phyloP scores from a whole-genome alignment of 2,329 filamentous ascomycete species.

The Beauveria sp. region DNA sequence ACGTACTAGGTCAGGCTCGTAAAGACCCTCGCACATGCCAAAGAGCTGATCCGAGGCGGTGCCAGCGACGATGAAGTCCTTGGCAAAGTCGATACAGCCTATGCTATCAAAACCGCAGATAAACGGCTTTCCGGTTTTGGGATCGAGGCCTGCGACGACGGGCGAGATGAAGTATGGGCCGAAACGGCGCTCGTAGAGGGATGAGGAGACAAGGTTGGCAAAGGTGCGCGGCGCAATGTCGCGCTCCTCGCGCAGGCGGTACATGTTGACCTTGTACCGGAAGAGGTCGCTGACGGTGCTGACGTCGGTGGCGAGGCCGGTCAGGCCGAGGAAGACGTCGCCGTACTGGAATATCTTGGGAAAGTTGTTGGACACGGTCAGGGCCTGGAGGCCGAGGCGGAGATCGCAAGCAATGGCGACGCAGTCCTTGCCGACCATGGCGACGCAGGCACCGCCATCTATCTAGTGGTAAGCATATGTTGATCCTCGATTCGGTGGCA shows the following conservation, averaged over 20 bases:
- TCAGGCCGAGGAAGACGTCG: slow-evolving; percentile 90
- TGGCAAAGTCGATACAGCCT: slow-evolving; percentile 98
- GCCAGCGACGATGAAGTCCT: slow-evolving; percentile 97
- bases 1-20: slow-evolving; percentile 92
- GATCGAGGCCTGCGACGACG: slow-evolving; percentile 90
- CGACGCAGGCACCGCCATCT: slow-evolving; percentile 90
- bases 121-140: slow-evolving; percentile 89
- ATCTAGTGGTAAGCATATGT: slow-evolving; percentile 16
- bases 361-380: slow-evolving; percentile 99
- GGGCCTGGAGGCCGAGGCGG: slow-evolving; percentile 88
- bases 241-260: slow-evolving; percentile 95
- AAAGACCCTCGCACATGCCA: slow-evolving; percentile 95
- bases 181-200: slow-evolving; percentile 91
- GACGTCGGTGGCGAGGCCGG: slow-evolving; percentile 93
- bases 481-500: neutral
- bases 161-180: slow-evolving; percentile 95
- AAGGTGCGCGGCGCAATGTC: slow-evolving; percentile 91
- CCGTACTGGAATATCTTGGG: slow-evolving; percentile 99
- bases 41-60: slow-evolving; percentile 97
- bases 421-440: slow-evolving; percentile 99
- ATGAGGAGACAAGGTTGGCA: slow-evolving; percentile 87
- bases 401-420: slow-evolving; percentile 99
- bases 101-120: slow-evolving; percentile 99
- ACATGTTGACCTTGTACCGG: slow-evolving; percentile 99
- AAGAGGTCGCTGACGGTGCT: slow-evolving; percentile 92